Evolutionary conservation across 2,329 filamentous ascomycete genomes (phyloP), one percentile per base, ranked within the genome.

Genomic region (Westerdykella aurantiaca): DNA sequence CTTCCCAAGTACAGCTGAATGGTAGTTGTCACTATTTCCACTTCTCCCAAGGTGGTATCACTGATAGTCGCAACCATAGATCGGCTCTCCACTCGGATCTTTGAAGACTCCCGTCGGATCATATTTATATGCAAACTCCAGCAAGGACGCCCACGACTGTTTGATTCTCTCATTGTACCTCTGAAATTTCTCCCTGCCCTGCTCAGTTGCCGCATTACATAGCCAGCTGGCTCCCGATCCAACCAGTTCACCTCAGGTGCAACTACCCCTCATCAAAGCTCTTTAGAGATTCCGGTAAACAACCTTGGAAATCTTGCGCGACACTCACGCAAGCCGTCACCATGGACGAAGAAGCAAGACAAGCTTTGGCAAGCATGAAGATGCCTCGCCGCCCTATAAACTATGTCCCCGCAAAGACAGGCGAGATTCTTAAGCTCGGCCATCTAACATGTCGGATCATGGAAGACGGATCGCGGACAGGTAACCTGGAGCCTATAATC

Each of bases 401-500:
- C 58, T 75, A 73, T 50, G 70, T 78, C 11, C 67, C 72, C 1
- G 70, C 69, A 3, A 69, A 68, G 45, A 61, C 64, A 14, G 74
- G 74, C 41, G 76, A 79, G 47, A 68, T 72, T 10, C 61, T 78
- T 44, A 69, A 70, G 35, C 59, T 78, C 6, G 76, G 75, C 1
- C 70, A 71, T 21, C 67, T 74, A 31, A 76, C 68, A 12, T 75
- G 74, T 52, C 64, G 73, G 5, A 66, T 77, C 45, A 68, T 76
- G 62, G 73, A 77, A 64, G 74, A 77, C 51, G 74, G 74, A 6
- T 74, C 71, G 4, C 60, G 69, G 29, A 75, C 72, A 48, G 72
- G 71, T 72, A 60, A 14, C 18, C 6, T 12, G 33, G 33, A 40
- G 23, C 41, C 42, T 42, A 40, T 34, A 39, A 41, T 23, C 21